Conservation (phyloP, 2,329 filamentous ascomycete species). For the Cordyceps javanica region DNA sequence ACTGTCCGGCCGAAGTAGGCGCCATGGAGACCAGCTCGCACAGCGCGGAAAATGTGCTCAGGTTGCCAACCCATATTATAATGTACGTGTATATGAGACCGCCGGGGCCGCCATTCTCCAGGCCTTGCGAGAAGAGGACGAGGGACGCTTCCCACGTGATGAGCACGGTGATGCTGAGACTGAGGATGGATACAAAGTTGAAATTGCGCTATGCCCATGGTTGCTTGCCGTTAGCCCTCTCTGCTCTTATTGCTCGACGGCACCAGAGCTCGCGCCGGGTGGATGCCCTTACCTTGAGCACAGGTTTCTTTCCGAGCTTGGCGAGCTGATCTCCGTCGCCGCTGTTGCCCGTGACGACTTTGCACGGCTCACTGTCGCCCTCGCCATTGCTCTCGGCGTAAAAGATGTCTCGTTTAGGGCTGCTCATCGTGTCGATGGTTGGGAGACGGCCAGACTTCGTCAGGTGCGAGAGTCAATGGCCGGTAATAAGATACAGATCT, state of each 20-base stretch:
- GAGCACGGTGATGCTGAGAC: slow-evolving; percentile 40
- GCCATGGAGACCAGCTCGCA: slow-evolving; percentile 34
- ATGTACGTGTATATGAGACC: slow-evolving; percentile 45
- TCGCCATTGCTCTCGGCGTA: background rate
- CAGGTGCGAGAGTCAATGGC: background rate
- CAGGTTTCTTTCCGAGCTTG: slow-evolving; percentile 10
- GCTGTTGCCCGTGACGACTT: background rate
- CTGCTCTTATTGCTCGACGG: too few species aligned
- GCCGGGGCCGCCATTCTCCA: slow-evolving; percentile 40
- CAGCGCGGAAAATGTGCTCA: slow-evolving; percentile 27
- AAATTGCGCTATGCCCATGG: slow-evolving; percentile 32
- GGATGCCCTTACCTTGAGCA: background rate
- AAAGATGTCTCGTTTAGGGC: background rate
- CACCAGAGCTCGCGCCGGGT: background rate
- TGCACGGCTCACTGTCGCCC: background rate
- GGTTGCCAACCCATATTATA: slow-evolving; percentile 35
- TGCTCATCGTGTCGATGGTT: background rate
- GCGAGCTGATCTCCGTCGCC: slow-evolving; percentile 4
- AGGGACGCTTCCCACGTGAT: slow-evolving; percentile 40
- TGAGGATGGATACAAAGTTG: slow-evolving; percentile 37
- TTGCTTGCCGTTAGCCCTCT: too few species aligned
- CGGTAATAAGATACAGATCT: background rate
- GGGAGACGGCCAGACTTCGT: too few species aligned
- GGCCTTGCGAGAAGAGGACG: slow-evolving; percentile 20
- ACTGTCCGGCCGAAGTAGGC: slow-evolving; percentile 46